Evolutionary conservation across 768 basidiomycete species (phyloP), one percentile per base, ranked within the genome.

Genomic region (Lentinus brumalis): DNA sequence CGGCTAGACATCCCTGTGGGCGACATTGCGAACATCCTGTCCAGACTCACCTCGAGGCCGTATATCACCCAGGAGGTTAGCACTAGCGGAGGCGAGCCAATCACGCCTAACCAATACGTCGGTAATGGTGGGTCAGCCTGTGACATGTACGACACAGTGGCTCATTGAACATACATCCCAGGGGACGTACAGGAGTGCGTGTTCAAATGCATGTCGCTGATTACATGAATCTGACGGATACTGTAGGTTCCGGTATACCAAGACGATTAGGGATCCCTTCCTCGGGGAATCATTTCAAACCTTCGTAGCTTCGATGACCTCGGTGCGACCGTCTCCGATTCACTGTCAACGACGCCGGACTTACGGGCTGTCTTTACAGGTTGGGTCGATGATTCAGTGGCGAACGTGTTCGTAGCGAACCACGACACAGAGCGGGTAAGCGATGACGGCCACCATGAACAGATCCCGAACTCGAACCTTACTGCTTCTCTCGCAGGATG

Each of bases 401-500:
- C 87, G 0, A 89, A 89, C 63, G 81, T 85, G 7, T 89, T 89
- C 60, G 86, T 89, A 4, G 75, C 83, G 0, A 87, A 89, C 65
- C 88, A 89, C 59, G 88, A 89, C 63, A 89, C 87, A 1, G 88
- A 89, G 69, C 74, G 88, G 41, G 77, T 76, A 58, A 53, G 76
- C 64, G 6, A 29, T 18, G 29, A 14, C 14, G 15, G n/a, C 16
- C 31, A n/a, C 15, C 21, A 4, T 10, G 12, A 18, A 21, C 29
- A 44, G 32, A 10, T 10, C 10, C 32, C 5, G 5, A 10, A 10
- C 49, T 29, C 47, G 38, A 6, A 15, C n/a, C n/a, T n/a, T n/a
- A 10, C 47, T 45, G 38, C 51, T 3, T 41, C 26, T 2, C 4
- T 8, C 50, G 2, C 50, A 79, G 86, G 80, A 78, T 55, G 83